A percentile compares a stretch with the other conserved stretches of the same genome.
Evolutionary conservation across 2,329 filamentous ascomycete genomes (phyloP).

Genomic region (Verticillium nubilum): DNA sequence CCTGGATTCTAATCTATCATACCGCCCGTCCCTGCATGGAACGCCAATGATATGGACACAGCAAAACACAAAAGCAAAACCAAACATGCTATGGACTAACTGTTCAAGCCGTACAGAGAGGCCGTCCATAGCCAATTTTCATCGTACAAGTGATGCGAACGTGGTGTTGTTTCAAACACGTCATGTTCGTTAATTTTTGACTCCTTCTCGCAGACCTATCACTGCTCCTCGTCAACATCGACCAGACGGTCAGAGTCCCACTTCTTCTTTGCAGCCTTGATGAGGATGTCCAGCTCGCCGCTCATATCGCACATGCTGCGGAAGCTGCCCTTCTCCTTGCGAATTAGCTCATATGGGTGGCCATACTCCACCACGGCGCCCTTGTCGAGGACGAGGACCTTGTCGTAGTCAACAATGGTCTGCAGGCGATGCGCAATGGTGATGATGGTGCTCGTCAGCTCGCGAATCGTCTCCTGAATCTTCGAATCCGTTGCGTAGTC

Average conservation of each 20-base stretch:
- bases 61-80: background rate
- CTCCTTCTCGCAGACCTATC: background rate
- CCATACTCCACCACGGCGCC: slow-evolving; percentile 83
- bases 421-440: slow-evolving; percentile 94
- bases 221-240: slow-evolving; percentile 18
- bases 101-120: background rate
- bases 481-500: slow-evolving; percentile 94
- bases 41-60: background rate
- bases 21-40: background rate
- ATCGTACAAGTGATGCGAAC: background rate
- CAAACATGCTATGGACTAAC: background rate
- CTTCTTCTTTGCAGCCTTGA: slow-evolving; percentile 51
- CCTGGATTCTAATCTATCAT: no score
- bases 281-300: slow-evolving; percentile 47
- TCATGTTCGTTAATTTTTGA: background rate
- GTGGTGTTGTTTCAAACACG: background rate
- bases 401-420: slow-evolving; percentile 97
- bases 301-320: slow-evolving; percentile 61
- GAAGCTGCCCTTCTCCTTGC: slow-evolving; percentile 61
- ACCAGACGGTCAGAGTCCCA: slow-evolving; percentile 34
- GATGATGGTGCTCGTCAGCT: slow-evolving; percentile 87
- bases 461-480: slow-evolving; percentile 94
- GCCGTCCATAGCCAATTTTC: background rate
- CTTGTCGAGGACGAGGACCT: slow-evolving; percentile 89
- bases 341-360: slow-evolving; percentile 79